Percentiles rank a stretch among this genome's conserved stretches.
phyloP scores from a whole-genome alignment of 108 stramenopile species.

The Skeletonema grethae region DNA sequence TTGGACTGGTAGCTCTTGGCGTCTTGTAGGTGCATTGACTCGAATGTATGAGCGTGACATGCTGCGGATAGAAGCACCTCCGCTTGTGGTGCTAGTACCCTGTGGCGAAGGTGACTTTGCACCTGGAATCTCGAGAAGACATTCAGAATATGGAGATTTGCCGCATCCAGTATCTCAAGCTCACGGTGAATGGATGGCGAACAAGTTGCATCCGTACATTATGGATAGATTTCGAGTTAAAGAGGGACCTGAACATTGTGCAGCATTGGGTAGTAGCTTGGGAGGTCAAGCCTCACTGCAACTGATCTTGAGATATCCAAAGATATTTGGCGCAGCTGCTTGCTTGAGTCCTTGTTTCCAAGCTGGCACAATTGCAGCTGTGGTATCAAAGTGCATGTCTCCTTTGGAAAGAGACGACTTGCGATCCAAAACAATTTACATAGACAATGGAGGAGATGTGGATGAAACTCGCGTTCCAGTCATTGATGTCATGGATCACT shows the following conservation, averaged over 20 bases:
- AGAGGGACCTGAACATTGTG: slow-evolving; percentile 36
- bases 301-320: slow-evolving; percentile 61
- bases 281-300: slow-evolving; percentile 77
- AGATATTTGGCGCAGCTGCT: slow-evolving; percentile 68
- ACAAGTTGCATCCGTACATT: slow-evolving; percentile 61
- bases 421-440: slow-evolving; percentile 55
- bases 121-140: slow-evolving; percentile 36
- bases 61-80: slow-evolving; percentile 40
- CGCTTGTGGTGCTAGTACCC: slow-evolving; percentile 50
- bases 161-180: slow-evolving; percentile 57
- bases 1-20: slow-evolving; percentile 78
- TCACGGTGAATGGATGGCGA: slow-evolving; percentile 71
- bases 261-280: slow-evolving; percentile 60
- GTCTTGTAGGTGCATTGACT: slow-evolving; percentile 70
- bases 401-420: slow-evolving; percentile 15
- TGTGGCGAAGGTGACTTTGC: slow-evolving; percentile 43
- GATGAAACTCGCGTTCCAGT: slow-evolving; percentile 55
- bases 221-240: slow-evolving; percentile 55
- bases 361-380: slow-evolving; percentile 53
- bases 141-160: slow-evolving; percentile 70
- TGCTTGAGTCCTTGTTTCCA: slow-evolving; percentile 72
- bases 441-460: slow-evolving; percentile 76
- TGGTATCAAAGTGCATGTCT: slow-evolving; percentile 18
- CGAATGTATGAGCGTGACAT: slow-evolving; percentile 50
- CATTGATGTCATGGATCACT: slow-evolving; percentile 66